Conservation (phyloP, 108 stramenopile genomes). For the Discostella stelligeroides region DNA sequence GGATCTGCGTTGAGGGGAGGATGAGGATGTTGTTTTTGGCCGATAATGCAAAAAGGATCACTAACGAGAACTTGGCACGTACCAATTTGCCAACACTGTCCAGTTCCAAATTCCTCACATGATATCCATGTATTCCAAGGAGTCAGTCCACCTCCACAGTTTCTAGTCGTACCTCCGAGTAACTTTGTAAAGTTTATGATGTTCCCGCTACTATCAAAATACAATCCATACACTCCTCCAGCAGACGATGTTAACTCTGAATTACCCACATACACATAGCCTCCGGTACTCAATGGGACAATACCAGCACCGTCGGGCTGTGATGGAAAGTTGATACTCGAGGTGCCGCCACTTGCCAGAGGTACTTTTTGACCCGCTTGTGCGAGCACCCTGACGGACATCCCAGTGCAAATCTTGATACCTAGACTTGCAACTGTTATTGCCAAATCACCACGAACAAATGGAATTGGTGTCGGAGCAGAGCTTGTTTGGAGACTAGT, state of each 20-base stretch:
- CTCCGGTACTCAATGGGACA: conserved; percentile 22
- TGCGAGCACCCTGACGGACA: conserved; percentile 24
- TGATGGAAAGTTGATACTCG: conserved; percentile 37
- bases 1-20: conserved; percentile 41
- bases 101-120: conserved; percentile 60
- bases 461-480: neutral
- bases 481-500: too few relatives aligned
- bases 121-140: conserved; percentile 67
- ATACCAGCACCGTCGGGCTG: conserved; percentile 50
- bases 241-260: conserved; percentile 19
- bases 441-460: neutral
- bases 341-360: conserved; percentile 30
- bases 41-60: neutral
- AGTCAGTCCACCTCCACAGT: conserved; percentile 50
- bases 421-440: neutral
- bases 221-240: conserved; percentile 46
- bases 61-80: conserved; percentile 31
- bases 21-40: neutral
- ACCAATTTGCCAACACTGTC: conserved; percentile 45
- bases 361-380: conserved; percentile 19
- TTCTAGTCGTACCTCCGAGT: conserved; percentile 30
- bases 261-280: conserved; percentile 55
- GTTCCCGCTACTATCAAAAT: conserved; percentile 35
- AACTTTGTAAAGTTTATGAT: conserved; percentile 35
- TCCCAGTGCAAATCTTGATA: neutral